Evolutionary conservation across 257 asterid species (phyloP).

Genomic region (Mitragyna speciosa): DNA sequence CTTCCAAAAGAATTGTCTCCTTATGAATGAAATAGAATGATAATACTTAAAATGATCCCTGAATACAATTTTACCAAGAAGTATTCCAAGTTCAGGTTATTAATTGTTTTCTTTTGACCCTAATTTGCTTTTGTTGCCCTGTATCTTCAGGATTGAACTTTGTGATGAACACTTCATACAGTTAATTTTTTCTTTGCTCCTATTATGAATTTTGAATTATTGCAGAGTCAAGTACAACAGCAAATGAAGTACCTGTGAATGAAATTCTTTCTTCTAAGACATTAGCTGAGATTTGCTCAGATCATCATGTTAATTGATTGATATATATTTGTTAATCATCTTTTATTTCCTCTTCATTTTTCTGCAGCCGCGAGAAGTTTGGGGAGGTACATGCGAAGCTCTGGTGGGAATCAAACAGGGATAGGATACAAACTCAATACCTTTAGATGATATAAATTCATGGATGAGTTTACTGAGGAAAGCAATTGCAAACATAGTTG

Average conservation of each 20-base stretch:
- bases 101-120: neutral
- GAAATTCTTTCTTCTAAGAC: neutral
- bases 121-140: neutral
- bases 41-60: neutral
- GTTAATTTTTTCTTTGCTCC: neutral
- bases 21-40: neutral
- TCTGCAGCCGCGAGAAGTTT: conserved; percentile 72
- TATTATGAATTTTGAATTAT: neutral
- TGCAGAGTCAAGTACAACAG: neutral
- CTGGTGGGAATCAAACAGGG: conserved; percentile 98
- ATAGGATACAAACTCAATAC: conserved; percentile 86
- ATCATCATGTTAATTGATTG: neutral
- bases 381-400: conserved; percentile 87
- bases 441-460: conserved; percentile 34
- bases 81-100: neutral
- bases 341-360: neutral
- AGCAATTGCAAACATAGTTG: neutral
- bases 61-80: neutral
- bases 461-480: neutral
- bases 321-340: neutral
- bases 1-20: neutral
- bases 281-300: neutral
- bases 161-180: neutral
- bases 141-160: neutral
- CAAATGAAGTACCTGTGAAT: neutral